Conservation (phyloP, 2,329 filamentous ascomycete genomes). For the Talaromyces atroroseus region DNA sequence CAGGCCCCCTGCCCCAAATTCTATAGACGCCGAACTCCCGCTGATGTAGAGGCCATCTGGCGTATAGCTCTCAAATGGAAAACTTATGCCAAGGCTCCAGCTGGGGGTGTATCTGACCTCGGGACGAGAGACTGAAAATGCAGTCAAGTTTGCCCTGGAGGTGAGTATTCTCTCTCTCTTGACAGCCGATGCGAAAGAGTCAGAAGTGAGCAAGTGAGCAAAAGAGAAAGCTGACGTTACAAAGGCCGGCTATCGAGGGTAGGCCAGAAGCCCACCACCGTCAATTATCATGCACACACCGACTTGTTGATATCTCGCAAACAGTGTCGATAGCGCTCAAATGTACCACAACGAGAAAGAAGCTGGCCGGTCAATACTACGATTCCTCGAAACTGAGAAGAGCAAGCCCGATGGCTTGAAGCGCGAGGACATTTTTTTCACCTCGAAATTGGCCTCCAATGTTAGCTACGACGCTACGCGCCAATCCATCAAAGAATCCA, state of each 20-base stretch:
- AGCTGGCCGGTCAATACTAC: constrained; percentile 59
- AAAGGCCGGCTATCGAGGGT: constrained; percentile 23
- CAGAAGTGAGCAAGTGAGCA: no score
- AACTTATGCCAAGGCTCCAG: constrained; percentile 65
- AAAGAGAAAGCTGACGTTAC: constrained; percentile 28
- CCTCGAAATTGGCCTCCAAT: constrained; percentile 68
- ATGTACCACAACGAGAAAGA: constrained; percentile 69
- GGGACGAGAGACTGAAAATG: constrained; percentile 52
- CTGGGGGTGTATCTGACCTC: constrained; percentile 69
- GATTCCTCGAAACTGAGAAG: constrained; percentile 46
- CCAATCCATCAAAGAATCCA: constrained; percentile 58
- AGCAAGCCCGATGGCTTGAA: constrained; percentile 49
- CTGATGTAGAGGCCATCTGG: not conserved
- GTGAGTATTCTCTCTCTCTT: constrained; percentile 27
- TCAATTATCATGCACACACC: not conserved
- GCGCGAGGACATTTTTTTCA: constrained; percentile 71
- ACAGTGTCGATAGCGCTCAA: constrained; percentile 52
- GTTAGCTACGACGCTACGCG: constrained; percentile 62
- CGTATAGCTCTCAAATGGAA: constrained; percentile 56
- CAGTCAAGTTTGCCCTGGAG: constrained; percentile 55
- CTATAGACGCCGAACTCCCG: not conserved
- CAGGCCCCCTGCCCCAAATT: not conserved
- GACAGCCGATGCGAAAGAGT: not conserved
- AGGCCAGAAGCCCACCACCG: not conserved
- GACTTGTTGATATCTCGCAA: not conserved